These are phyloP conservation scores for Magnaporthales sp. DNA, from an alignment of 2,329 filamentous ascomycete genomes.

Conservation along the genomic window DNA sequence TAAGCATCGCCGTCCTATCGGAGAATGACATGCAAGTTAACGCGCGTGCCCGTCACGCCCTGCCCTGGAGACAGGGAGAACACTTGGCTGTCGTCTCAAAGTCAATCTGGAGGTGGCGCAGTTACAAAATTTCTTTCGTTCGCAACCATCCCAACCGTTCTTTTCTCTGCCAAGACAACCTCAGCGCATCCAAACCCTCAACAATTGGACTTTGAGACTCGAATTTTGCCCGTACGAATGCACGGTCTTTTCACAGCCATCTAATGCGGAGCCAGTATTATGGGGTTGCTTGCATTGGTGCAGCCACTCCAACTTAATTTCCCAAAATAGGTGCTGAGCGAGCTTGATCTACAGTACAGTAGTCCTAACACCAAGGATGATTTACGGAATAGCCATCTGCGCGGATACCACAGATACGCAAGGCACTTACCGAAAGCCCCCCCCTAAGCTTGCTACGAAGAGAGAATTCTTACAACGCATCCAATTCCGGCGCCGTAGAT, in stretches of 20 bases:
- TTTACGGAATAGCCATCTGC: not conserved
- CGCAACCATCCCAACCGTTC: not conserved
- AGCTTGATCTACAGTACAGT: not conserved
- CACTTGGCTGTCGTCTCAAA: constrained; percentile 1
- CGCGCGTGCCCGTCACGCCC: not conserved
- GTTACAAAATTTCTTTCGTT: not conserved
- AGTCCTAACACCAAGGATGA: not conserved
- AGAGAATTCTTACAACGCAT: not conserved
- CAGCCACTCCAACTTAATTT: not conserved
- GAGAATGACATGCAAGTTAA: not conserved
- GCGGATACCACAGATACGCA: not conserved
- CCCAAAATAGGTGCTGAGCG: not conserved
- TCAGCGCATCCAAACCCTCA: not conserved
- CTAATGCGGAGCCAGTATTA: not conserved
- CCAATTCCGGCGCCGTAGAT: not conserved
- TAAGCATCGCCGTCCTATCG: not conserved
- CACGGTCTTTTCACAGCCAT: not conserved
- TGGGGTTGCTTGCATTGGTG: not conserved
- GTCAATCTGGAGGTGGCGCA: not conserved
- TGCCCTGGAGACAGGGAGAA: not conserved
- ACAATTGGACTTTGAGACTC: not conserved
- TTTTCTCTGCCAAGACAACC: not conserved
- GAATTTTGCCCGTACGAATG: not conserved
- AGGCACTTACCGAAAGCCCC: not conserved
- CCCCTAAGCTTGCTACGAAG: not conserved